Conservation (phyloP, 2,329 filamentous ascomycete species). For the Corinectria fuckeliana region DNA sequence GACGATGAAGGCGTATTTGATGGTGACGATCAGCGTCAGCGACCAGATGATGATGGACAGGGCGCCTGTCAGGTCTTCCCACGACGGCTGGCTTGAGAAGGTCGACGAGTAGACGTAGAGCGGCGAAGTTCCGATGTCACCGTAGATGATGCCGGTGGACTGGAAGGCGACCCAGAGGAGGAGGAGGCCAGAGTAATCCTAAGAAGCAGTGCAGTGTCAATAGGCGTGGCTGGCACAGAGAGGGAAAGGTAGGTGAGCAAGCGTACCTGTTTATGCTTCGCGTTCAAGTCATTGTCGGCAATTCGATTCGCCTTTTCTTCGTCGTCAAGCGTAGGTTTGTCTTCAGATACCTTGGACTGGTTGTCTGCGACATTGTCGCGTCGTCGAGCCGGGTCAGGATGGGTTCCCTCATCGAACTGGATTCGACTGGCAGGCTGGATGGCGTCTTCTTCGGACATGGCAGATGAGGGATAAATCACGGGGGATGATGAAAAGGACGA, state of each 20-base stretch:
- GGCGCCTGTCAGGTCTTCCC: constrained; percentile 65
- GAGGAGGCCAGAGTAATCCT: constrained; percentile 25
- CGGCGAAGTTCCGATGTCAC: constrained; percentile 68
- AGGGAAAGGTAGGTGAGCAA: neutral
- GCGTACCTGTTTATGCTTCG: constrained; percentile 1
- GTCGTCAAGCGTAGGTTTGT: neutral
- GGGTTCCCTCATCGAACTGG: neutral
- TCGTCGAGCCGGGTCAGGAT: neutral
- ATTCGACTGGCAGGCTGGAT: neutral
- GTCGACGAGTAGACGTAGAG: constrained; percentile 72
- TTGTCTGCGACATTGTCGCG: neutral
- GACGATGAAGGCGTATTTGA: constrained; percentile 71
- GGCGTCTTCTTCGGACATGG: neutral
- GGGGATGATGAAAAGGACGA: neutral
- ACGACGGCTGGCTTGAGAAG: constrained; percentile 59
- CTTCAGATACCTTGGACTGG: neutral
- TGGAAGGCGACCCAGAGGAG: constrained; percentile 62
- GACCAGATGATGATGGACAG: constrained; percentile 73
- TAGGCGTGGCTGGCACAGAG: neutral
- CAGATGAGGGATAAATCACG: neutral
- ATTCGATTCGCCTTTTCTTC: constrained; percentile 5
- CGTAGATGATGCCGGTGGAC: constrained; percentile 69
- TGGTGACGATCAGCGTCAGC: constrained; percentile 68
- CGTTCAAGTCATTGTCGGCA: neutral
- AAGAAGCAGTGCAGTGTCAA: neutral